Evolutionary conservation across 1,284 basidiomycete species (phyloP), one percentile per base, ranked within the genome.

Genomic region (Inonotus obliquus): DNA sequence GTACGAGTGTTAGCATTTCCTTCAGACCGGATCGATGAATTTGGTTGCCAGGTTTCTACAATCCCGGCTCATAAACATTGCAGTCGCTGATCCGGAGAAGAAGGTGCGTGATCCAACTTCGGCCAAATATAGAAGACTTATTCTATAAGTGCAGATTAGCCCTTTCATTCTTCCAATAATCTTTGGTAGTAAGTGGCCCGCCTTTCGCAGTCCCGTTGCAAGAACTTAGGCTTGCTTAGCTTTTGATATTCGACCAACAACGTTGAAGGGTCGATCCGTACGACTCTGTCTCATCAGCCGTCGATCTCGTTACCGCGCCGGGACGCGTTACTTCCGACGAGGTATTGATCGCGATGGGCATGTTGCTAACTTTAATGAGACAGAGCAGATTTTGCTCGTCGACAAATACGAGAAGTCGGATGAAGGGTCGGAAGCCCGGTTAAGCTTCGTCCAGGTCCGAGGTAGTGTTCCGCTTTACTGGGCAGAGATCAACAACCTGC

Each of bases 321-420:
- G 97, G 0, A 98, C 97, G 2, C 91, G 97, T 54, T 99, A 98
- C 81, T 98, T 99, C 77, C 86, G 94, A 23, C 89, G 97, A 60
- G 97, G 97, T 14, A 84, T 99, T 68, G 94, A 99, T 72, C 76
- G 84, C 37, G 83, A 91, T 19, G 91, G 91, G 0, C 81, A 90
- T 67, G 91, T 91, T 58, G 91, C 94, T 65, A 96, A 96, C 74
- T 96, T 93, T 75, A 96, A 95, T 71, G 95, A 97, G 74, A 95
- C 94, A 3, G 95, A 97, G 71, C 95, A 97, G 73, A 81, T 98
- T 59, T 77, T 96, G n/a, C 79, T 96, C 13, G 79, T 94, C 23
- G 86, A 91, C 66, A 81, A 76, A 37, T 76, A 76, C 14, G 75
- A 76, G 39, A 73, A 73, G n/a, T 72, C 72, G 32, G 73, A 74